Conservation (phyloP, 495 filamentous ascomycete genomes). For the Lepidopterella palustris region DNA sequence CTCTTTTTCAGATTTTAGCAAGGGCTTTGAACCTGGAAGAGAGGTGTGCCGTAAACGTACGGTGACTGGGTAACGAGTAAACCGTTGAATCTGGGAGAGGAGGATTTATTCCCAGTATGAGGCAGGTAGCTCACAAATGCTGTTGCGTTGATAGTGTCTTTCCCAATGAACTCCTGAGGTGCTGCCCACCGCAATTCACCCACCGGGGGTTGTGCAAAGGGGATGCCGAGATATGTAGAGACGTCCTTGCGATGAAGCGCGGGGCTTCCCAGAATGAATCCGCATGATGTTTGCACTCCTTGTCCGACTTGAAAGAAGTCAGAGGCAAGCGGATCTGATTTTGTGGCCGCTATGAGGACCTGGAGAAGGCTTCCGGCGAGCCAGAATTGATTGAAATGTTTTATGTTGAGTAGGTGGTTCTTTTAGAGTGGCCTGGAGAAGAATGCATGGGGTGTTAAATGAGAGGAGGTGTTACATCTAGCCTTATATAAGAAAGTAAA, state of each 20-base stretch:
- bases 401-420: too few relatives aligned
- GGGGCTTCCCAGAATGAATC: conserved; percentile 2
- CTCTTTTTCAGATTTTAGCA: background rate
- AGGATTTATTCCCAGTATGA: background rate
- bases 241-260: background rate
- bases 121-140: conserved; percentile 5
- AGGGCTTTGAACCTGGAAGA: background rate
- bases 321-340: too few relatives aligned
- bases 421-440: too few relatives aligned
- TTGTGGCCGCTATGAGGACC: too few relatives aligned
- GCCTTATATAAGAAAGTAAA: too few relatives aligned
- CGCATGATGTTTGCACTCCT: background rate
- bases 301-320: conserved; percentile 36
- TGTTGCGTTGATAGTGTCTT: conserved; percentile 3
- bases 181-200: conserved; percentile 4
- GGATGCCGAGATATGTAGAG: conserved; percentile 11
- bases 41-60: background rate
- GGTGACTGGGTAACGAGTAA: background rate
- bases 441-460: too few relatives aligned
- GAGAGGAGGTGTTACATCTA: too few relatives aligned
- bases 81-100: background rate
- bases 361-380: too few relatives aligned
- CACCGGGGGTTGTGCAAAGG: conserved; percentile 13
- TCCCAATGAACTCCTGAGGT: background rate
- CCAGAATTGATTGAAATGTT: too few relatives aligned